These are phyloP conservation scores for Butyriboletus loyo DNA, from an alignment of 768 basidiomycete species.

Conservation along the genomic window DNA sequence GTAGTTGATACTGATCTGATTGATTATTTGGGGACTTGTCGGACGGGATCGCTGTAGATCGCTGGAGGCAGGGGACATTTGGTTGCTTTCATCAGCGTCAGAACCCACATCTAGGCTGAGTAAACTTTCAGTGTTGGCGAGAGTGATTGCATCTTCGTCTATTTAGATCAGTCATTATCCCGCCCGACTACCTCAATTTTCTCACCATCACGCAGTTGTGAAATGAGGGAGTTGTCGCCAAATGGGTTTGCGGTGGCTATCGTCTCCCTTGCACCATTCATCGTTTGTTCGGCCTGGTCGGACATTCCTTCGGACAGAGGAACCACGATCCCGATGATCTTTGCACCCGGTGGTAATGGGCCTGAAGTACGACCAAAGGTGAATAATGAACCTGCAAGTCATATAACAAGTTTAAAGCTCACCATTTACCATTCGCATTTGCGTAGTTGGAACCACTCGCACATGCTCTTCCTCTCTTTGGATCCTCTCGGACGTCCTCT, in stretches of 20 bases:
- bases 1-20: not conserved
- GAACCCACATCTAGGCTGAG: not conserved
- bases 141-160: not conserved
- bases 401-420: not conserved
- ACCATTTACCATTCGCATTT: not conserved
- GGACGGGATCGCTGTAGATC: not conserved
- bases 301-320: not conserved
- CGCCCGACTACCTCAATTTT: no score
- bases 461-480: not conserved
- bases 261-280: not conserved
- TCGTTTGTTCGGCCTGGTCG: not conserved
- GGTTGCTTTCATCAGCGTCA: not conserved
- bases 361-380: not conserved
- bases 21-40: not conserved
- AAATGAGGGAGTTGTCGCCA: not conserved
- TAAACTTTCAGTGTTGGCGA: not conserved
- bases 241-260: conserved; percentile 1
- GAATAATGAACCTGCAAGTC: not conserved
- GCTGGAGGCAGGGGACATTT: not conserved
- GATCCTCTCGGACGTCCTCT: conserved; percentile 11
- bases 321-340: not conserved
- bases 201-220: conserved; percentile 3
- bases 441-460: not conserved
- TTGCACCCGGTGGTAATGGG: not conserved
- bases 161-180: not conserved